Evolutionary conservation across 805 yeast genomes (phyloP).

Genomic region (Huiozyma naganishii): DNA sequence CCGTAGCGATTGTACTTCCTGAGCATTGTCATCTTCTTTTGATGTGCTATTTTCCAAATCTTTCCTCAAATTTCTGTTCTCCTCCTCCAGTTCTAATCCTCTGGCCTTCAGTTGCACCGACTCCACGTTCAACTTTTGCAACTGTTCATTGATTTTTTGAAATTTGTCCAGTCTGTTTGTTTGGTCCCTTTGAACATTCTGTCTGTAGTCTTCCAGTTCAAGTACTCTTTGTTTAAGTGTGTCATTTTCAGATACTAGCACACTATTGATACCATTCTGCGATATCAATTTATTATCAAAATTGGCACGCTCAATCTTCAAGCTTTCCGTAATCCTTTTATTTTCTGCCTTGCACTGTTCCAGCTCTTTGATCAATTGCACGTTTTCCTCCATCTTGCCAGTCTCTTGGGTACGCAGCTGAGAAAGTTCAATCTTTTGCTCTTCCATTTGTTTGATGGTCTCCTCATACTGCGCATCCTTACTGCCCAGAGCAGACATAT

Average conservation of each 20-base stretch:
- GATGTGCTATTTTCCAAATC: constrained; percentile 9
- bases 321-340: constrained; percentile 9
- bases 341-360: constrained; percentile 1
- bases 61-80: constrained; percentile 16
- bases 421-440: constrained; percentile 6
- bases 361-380: constrained; percentile 1
- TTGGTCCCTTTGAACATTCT: constrained; percentile 13
- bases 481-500: constrained; percentile 14
- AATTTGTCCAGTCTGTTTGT: constrained; percentile 8
- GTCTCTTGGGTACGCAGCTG: constrained; percentile 5
- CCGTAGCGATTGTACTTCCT: constrained; percentile 12
- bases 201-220: constrained; percentile 12
- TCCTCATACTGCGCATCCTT: constrained; percentile 22
- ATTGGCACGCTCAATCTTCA: constrained; percentile 15
- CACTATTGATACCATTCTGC: constrained; percentile 26
- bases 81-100: constrained; percentile 20
- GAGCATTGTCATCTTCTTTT: constrained; percentile 11
- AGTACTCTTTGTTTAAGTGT: constrained; percentile 13
- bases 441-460: constrained; percentile 3
- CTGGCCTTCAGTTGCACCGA: constrained; percentile 22
- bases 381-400: constrained; percentile 7
- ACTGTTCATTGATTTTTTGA: constrained; percentile 20
- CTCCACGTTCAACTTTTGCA: constrained; percentile 23
- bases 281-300: constrained; percentile 29
- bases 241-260: constrained; percentile 23